Base-by-base conservation (phyloP, 768 basidiomycete species). In the Boletellus ananiceps region DNA sequence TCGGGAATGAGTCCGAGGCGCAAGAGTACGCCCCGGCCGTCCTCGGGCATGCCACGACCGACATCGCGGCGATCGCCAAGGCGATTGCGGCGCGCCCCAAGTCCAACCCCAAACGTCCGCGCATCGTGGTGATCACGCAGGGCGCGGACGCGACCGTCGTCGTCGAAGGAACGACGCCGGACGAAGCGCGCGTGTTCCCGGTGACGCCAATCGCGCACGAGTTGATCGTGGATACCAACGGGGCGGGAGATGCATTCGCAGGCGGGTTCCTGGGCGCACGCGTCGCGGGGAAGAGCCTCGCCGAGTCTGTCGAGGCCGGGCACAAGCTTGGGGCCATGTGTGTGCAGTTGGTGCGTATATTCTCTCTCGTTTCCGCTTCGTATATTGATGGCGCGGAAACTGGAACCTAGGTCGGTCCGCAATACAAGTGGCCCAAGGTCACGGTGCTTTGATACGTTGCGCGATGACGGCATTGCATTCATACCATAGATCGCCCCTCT, bases 1-100 rank as follows among this genome's bases (percentile, higher is more conserved):
- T 99, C 69, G 90, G 90, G n/a, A 98, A 97, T 71, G 95, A 99
- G 74, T 74, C 84, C 34, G 96, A 99, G 69, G 96, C 95, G 9
- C 88, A 82, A 51, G 79, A 87, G 14, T 98, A 86, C 77, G 93
- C 89, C 23, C 71, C 68, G 43, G 82, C 87, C 32, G 82, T 81
- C 52, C 87, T 88, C 15, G 75, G 83, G 53, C 70, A 84, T 11
- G 75, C 83, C 57, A 74, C 79, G 49, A 84, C 78, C 52, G 78
- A 88, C 70, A 76, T 92, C 44, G 56, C 75, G 5, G 70, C 74
- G 15, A 81, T 93, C 60, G 93, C 93, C 18, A 75, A 76, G 55
- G 73, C 79, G 55, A 82, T 99, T 63, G 92, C 92, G n/a, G 51
- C 63, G 40, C 78, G 80, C 34, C 78, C 79, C 54, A 97, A 97